phyloP scores from a whole-genome alignment of 2,329 filamentous ascomycete species.

The Thielaviopsis ethacetica region DNA sequence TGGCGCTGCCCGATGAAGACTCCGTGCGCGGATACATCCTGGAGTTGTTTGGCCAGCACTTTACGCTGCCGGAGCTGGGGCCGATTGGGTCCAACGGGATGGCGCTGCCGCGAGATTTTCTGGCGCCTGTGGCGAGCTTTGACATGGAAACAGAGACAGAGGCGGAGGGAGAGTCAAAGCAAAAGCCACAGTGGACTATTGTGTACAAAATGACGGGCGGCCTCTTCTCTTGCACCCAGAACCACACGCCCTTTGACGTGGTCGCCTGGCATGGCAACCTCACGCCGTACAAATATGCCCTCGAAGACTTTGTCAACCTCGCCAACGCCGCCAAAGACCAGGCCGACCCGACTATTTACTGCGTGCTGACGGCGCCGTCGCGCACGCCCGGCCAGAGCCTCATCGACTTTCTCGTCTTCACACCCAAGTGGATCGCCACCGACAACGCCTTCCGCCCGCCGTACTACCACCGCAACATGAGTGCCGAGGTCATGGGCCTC shows the following conservation, averaged over 20 bases:
- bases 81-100: conserved; percentile 50
- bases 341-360: conserved; percentile 49
- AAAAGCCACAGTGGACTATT: conserved; percentile 28
- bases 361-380: conserved; percentile 44
- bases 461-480: conserved; percentile 47
- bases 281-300: conserved; percentile 40
- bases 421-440: conserved; percentile 47
- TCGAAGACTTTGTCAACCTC: conserved; percentile 40
- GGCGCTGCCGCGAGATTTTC: conserved; percentile 49
- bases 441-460: conserved; percentile 47
- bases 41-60: conserved; percentile 49
- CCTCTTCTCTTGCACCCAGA: conserved; percentile 43
- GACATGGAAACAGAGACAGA: conserved; percentile 27
- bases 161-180: neutral
- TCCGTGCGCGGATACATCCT: conserved; percentile 46
- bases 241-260: conserved; percentile 53
- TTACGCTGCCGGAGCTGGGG: conserved; percentile 49
- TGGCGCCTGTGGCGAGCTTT: conserved; percentile 42
- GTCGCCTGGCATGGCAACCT: conserved; percentile 60
- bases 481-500: conserved; percentile 40
- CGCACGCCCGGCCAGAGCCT: conserved; percentile 35
- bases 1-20: conserved; percentile 29
- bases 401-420: conserved; percentile 52
- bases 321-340: conserved; percentile 45
- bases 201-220: conserved; percentile 45